Conservation (phyloP, 2,329 filamentous ascomycete species). For the Fusarium siculi region DNA sequence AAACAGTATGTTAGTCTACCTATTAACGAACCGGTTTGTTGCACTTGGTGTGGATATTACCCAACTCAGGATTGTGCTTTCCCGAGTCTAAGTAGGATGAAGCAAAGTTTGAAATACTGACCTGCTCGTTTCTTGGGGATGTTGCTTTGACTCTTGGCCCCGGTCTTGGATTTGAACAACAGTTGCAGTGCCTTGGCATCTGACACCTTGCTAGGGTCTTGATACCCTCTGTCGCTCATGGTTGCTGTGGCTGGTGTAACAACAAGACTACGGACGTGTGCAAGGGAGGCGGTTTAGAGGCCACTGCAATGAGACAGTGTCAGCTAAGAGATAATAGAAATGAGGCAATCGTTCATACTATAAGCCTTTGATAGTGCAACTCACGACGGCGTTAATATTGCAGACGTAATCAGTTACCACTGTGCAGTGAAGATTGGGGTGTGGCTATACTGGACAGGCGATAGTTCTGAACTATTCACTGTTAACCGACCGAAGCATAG, state of each 20-base stretch:
- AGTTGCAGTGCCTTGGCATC: slow-evolving; percentile 44
- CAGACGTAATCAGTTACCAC: background rate
- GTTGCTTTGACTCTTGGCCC: slow-evolving; percentile 1
- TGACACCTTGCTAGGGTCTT: slow-evolving; percentile 41
- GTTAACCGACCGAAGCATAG: background rate
- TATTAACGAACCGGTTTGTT: background rate
- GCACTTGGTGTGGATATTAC: background rate
- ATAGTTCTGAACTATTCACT: background rate
- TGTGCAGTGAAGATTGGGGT: background rate
- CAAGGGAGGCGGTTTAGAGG: background rate
- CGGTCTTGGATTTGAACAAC: slow-evolving; percentile 29
- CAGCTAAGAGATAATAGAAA: background rate
- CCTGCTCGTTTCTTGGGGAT: slow-evolving; percentile 18
- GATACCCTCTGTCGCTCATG: slow-evolving; percentile 35
- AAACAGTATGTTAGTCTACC: background rate
- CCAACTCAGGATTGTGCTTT: background rate
- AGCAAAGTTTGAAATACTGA: background rate
- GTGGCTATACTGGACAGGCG: background rate
- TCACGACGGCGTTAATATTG: background rate
- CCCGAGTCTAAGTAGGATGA: background rate
- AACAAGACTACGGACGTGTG: background rate
- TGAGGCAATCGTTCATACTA: background rate
- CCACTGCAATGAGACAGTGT: background rate
- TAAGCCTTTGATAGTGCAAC: background rate
- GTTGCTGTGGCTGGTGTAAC: background rate